phyloP scores from a whole-genome alignment of 331 rosid genomes.

The Cucumis variabilis region DNA sequence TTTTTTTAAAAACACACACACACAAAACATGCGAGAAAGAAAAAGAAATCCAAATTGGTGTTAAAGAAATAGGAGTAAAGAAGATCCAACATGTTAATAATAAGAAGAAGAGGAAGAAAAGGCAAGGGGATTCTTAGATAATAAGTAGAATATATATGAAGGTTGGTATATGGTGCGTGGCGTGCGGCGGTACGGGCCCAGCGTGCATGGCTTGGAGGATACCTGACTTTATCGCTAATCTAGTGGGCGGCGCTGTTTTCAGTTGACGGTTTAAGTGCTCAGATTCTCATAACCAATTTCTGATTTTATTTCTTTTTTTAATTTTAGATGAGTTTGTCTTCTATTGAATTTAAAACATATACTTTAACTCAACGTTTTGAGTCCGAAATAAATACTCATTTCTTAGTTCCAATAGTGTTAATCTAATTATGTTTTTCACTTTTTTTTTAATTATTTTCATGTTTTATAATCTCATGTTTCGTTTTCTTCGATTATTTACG shows the following conservation, averaged over 20 bases:
- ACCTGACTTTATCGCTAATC: neutral
- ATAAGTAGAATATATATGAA: neutral
- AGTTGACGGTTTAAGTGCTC: neutral
- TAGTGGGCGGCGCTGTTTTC: conserved; percentile 13
- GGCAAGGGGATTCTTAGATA: neutral
- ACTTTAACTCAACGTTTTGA: no score
- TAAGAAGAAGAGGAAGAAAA: neutral
- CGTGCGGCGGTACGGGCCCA: conserved; percentile 31
- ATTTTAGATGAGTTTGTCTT: no score
- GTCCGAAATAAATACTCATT: no score
- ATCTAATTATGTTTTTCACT: no score
- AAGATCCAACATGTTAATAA: neutral
- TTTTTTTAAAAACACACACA: no score
- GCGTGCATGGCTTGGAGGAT: neutral
- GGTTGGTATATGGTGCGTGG: conserved; percentile 6
- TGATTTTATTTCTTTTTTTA: neutral
- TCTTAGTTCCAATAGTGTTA: no score
- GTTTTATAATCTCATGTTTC: no score
- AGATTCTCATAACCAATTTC: neutral
- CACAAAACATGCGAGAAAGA: no score
- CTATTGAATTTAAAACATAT: no score
- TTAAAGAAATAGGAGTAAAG: neutral
- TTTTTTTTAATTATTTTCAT: no score
- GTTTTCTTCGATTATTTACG: no score
- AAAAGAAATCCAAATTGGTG: no score